Evolutionary conservation across 768 basidiomycete species (phyloP).

Genomic region (Coprinellus micaceus): DNA sequence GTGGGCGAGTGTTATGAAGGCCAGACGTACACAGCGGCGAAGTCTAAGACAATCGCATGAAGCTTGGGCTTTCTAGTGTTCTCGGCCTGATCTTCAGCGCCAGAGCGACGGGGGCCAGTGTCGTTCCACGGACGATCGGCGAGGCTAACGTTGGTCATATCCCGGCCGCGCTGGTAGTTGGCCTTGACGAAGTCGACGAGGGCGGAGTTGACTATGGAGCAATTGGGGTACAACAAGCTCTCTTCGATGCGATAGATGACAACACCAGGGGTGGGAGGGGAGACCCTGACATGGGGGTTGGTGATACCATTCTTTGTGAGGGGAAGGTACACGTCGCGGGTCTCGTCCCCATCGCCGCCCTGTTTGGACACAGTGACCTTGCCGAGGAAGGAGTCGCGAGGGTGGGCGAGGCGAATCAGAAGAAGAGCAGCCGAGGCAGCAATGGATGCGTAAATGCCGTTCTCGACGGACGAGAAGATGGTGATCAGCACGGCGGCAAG

Average conservation of each 20-base stretch:
- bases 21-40: slow-evolving; percentile 67
- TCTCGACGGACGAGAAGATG: slow-evolving; percentile 90
- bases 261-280: slow-evolving; percentile 79
- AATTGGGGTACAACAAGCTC: slow-evolving; percentile 83
- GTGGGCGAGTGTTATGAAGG: too few species aligned
- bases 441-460: slow-evolving; percentile 88
- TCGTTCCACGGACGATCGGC: slow-evolving; percentile 94
- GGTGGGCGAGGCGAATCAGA: slow-evolving; percentile 81
- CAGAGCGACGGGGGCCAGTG: slow-evolving; percentile 62
- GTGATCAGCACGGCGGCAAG: slow-evolving; percentile 83
- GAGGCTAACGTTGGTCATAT: slow-evolving; percentile 58
- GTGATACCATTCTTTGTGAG: slow-evolving; percentile 56
- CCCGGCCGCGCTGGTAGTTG: slow-evolving; percentile 71
- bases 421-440: slow-evolving; percentile 75
- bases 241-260: slow-evolving; percentile 92
- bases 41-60: slow-evolving; percentile 88
- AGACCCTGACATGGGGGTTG: slow-evolving; percentile 68
- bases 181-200: slow-evolving; percentile 81
- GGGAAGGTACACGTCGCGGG: slow-evolving; percentile 84
- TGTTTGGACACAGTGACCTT: slow-evolving; percentile 52
- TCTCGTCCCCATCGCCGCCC: slow-evolving; percentile 31
- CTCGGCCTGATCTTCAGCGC: slow-evolving; percentile 42
- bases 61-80: slow-evolving; percentile 62
- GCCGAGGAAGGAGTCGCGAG: slow-evolving; percentile 89
- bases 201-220: slow-evolving; percentile 59